Conservation (phyloP, 371 early-diverging fungal genomes). For the Rhizopus microsporus region DNA sequence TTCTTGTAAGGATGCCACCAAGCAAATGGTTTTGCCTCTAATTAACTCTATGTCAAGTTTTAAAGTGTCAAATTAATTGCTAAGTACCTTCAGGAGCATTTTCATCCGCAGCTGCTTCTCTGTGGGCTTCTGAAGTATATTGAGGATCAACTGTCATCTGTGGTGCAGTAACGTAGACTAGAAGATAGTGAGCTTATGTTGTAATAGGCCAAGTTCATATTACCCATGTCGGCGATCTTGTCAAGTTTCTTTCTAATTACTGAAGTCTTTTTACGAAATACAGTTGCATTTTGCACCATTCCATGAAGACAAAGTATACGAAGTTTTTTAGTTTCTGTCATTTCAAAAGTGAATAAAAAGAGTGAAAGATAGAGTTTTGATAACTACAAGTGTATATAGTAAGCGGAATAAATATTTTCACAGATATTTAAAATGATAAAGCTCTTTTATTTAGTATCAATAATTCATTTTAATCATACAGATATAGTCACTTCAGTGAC, state of each 20-base stretch:
- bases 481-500: no score
- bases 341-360: slow-evolving; percentile 1
- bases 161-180: slow-evolving; percentile 69
- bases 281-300: slow-evolving; percentile 69
- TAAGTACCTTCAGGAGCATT: slow-evolving; percentile 51
- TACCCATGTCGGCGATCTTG: slow-evolving; percentile 64
- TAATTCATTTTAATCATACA: no score
- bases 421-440: no score
- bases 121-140: slow-evolving; percentile 50
- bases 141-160: slow-evolving; percentile 60
- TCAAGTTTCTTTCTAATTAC: slow-evolving; percentile 68
- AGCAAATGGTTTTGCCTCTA: slow-evolving; percentile 55
- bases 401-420: not conserved
- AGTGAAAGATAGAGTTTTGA: not conserved
- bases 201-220: not conserved
- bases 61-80: not conserved
- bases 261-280: slow-evolving; percentile 70
- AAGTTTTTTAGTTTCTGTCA: slow-evolving; percentile 33
- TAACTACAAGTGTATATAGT: not conserved
- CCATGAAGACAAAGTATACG: slow-evolving; percentile 79
- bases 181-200: not conserved
- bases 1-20: slow-evolving; percentile 59
- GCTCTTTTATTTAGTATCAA: no score
- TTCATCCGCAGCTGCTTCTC: slow-evolving; percentile 51
- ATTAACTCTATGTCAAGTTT: not conserved